Base-by-base conservation (phyloP, 1,284 basidiomycete genomes). In the Porodaedalea pini region DNA sequence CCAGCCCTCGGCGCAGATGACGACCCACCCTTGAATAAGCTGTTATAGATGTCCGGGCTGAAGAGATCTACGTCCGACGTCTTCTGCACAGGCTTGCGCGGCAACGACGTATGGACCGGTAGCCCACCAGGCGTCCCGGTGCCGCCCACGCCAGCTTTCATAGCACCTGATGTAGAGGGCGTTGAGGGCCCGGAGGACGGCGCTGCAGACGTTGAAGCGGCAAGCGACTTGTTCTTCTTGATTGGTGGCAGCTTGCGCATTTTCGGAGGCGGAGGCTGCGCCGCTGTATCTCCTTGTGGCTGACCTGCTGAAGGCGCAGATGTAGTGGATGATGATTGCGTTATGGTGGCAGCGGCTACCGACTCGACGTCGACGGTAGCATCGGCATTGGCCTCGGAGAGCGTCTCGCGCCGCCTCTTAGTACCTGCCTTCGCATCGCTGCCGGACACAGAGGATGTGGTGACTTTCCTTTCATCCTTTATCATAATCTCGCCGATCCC, bases 221-320 rank as follows among this genome's bases (percentile, higher is more conserved):
- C 32, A 13, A 51, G 57, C 3, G 68, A 62, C 67, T 88, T 89
- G 65, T 78, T 86, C 71, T 90, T 90, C 75, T 82, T 89, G 61
- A 90, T 90, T 6, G 80, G 73, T 2, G 88, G 88, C 11, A 88
- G 73, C 65, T 87, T 88, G 51, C 74, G 77, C 64, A 85, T 86
- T 73, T 84, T 85, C 5, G 72, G 69, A 11, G 68, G 63, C 15
- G 71, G 57, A 27, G 66, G 55, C 7, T 11, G 4, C 4, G 54
- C 11, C 2, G 53, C 19, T 19, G 41, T 64, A 29, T 66, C 62
- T 59, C 56, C 57, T 41, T 43, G 64, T 44, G 45, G 23, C 11
- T 61, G 58, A 7, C 61, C 56, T 23, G 43, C 10, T 32, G 44
- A 13, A 61, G 40, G 41, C 41, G 25, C 25, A n/a, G 44, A 11